phyloP scores from a whole-genome alignment of 2,329 filamentous ascomycete genomes.

The Lanzia echinophila region DNA sequence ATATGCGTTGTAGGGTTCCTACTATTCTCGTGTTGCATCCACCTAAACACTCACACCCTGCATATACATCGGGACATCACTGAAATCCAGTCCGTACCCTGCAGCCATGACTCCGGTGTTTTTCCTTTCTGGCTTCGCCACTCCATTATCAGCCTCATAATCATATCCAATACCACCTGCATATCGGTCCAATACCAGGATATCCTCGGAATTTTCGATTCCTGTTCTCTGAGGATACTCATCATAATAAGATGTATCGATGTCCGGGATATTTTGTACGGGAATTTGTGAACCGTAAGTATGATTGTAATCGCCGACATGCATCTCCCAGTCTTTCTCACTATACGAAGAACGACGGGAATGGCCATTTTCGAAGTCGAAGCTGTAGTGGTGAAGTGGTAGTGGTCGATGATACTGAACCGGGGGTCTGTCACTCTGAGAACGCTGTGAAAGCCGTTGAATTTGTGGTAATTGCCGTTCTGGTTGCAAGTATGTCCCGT shows the following conservation, averaged over 20 bases:
- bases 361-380: background rate
- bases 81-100: constrained; percentile 20
- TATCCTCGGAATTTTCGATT: constrained; percentile 12
- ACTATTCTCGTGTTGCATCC: too few species aligned
- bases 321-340: constrained; percentile 8
- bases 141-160: constrained; percentile 17
- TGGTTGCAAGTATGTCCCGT: background rate
- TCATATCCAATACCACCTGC: constrained; percentile 19
- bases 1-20: too few species aligned
- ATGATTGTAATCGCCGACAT: constrained; percentile 18
- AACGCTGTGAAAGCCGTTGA: background rate
- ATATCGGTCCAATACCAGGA: constrained; percentile 23
- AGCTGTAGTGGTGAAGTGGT: constrained; percentile 8
- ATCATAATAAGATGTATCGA: constrained; percentile 13
- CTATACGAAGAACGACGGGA: constrained; percentile 1
- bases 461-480: background rate
- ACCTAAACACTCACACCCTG: constrained; percentile 7
- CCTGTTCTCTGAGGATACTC: constrained; percentile 10
- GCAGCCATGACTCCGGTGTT: constrained; percentile 8
- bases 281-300: constrained; percentile 17
- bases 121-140: constrained; percentile 17
- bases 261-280: background rate
- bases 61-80: constrained; percentile 22
- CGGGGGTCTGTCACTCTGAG: constrained; percentile 1
- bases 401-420: constrained; percentile 5